Evolutionary conservation across 805 yeast species (phyloP).

Genomic region (Myxozyma lipomycoides): DNA sequence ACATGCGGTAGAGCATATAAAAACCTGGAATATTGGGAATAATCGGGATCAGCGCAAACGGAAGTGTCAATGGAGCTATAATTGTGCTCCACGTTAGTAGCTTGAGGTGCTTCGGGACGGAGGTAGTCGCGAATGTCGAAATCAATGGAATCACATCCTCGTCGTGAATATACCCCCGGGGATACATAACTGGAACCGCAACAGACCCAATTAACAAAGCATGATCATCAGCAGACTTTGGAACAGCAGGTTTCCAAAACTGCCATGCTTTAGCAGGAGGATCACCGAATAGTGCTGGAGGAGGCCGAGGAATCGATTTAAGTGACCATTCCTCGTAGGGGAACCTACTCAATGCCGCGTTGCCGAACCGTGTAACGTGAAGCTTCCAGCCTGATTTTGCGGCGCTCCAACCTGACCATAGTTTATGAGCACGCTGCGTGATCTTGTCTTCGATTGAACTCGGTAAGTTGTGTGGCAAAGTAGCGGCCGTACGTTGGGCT

Average conservation of each 20-base stretch:
- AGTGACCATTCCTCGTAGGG: conserved; percentile 80
- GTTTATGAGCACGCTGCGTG: conserved; percentile 47
- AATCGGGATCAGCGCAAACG: conserved; percentile 77
- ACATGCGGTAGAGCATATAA: conserved; percentile 72
- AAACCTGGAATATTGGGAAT: conserved; percentile 91
- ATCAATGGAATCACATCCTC: conserved; percentile 42
- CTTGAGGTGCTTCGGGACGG: neutral
- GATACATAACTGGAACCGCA: conserved; percentile 37
- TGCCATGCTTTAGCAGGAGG: conserved; percentile 32
- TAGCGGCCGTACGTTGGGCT: conserved; percentile 53
- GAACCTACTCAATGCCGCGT: conserved; percentile 53
- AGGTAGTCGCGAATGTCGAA: conserved; percentile 38
- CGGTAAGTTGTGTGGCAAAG: conserved; percentile 38
- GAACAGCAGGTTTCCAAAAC: conserved; percentile 50
- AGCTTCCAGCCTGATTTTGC: conserved; percentile 58
- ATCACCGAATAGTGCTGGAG: conserved; percentile 11
- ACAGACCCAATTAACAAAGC: conserved; percentile 9
- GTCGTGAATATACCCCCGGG: conserved; percentile 39
- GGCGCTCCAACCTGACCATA: conserved; percentile 59
- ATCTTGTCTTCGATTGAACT: conserved; percentile 43
- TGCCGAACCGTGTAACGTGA: conserved; percentile 52
- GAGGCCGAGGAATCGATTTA: conserved; percentile 66
- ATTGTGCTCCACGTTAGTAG: conserved; percentile 47
- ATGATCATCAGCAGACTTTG: conserved; percentile 33
- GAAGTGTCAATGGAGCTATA: conserved; percentile 72